These are phyloP conservation scores for Backusella tuberculispora DNA, from an alignment of 192 early-diverging fungal species.

Conservation along the genomic window DNA sequence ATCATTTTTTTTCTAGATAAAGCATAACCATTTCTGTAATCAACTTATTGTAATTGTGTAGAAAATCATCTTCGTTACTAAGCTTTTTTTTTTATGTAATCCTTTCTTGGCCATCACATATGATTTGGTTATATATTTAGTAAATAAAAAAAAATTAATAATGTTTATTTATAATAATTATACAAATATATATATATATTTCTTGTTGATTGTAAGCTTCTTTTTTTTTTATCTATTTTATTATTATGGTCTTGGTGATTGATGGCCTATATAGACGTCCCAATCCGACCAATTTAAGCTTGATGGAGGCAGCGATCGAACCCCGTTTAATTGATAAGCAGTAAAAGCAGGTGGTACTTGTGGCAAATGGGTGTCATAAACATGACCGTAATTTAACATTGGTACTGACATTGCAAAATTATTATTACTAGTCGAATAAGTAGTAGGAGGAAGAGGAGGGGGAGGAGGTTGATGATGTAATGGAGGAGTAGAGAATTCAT, in stretches of 20 bases:
- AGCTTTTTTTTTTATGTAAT: too few species aligned
- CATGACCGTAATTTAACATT: background rate
- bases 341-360: background rate
- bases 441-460: background rate
- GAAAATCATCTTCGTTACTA: too few species aligned
- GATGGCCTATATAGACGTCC: conserved; percentile 33
- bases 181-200: background rate
- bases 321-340: background rate
- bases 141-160: background rate
- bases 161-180: conserved; percentile 8
- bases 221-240: background rate
- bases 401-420: background rate
- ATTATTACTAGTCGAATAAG: too few species aligned
- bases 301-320: conserved; percentile 21
- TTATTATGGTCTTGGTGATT: background rate
- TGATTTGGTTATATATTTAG: background rate
- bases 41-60: too few species aligned
- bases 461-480: background rate
- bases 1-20: too few species aligned
- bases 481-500: background rate
- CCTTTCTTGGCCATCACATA: background rate
- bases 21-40: too few species aligned
- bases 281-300: conserved; percentile 38
- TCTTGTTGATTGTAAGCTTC: too few species aligned
- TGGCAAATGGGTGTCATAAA: background rate